Conservation (phyloP, 129 eudicot genomes). For the Artemisia argyi region DNA sequence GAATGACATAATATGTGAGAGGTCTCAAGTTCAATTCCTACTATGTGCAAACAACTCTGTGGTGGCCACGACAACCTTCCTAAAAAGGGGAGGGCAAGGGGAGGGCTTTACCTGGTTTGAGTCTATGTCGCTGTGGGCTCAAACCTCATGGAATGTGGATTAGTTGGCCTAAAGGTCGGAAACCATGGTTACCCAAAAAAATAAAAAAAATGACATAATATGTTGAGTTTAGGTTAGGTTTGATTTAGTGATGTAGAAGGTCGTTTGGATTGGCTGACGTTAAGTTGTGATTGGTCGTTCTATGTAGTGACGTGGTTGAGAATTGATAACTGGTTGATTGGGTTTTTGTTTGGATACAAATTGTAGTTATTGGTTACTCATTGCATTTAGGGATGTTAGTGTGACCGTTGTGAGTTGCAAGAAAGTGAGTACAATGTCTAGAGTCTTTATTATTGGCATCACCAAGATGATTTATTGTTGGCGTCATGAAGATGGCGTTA, state of each 20-base stretch:
- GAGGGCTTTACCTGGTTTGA: no score
- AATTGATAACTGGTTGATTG: not conserved
- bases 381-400: not conserved
- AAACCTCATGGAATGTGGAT: no score
- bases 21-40: no score
- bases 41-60: no score
- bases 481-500: not conserved
- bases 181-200: no score
- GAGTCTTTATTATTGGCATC: conserved; percentile 9
- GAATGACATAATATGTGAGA: no score
- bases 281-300: conserved; percentile 4
- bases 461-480: not conserved
- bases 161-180: no score
- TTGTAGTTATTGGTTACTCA: not conserved
- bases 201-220: no score
- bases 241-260: conserved; percentile 14
- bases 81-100: no score
- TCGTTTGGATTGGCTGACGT: not conserved
- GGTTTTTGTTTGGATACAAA: not conserved
- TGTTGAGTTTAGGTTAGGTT: not conserved
- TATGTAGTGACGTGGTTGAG: conserved; percentile 1
- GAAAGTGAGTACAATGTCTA: not conserved
- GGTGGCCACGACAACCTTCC: no score
- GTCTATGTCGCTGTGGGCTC: no score
- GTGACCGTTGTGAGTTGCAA: conserved; percentile 16